A percentile compares a stretch with the other conserved stretches of the same genome.
These are phyloP conservation scores for Thuja plicata DNA, from an alignment of 83 land plant genomes.

Conservation along the genomic window DNA sequence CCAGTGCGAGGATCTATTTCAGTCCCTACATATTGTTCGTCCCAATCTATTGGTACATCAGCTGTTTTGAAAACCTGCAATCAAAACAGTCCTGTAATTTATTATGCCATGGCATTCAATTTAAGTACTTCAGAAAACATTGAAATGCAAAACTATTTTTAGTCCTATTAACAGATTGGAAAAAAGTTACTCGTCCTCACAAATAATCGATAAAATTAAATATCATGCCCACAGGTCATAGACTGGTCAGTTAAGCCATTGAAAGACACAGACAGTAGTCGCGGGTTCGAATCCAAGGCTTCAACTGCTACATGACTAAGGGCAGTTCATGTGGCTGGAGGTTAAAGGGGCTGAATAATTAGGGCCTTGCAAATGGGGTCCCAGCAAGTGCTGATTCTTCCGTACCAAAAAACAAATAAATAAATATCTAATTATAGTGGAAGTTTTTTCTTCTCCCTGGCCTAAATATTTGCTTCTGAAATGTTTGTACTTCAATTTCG, in stretches of 20 bases:
- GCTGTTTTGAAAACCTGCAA: constrained; percentile 61
- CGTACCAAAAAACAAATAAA: no score
- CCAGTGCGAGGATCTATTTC: constrained; percentile 85
- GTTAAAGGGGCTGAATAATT: no score
- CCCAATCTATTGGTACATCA: constrained; percentile 82
- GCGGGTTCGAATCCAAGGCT: no score
- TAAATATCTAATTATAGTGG: neutral
- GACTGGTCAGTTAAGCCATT: no score
- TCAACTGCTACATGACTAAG: no score
- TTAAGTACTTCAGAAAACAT: constrained; percentile 24
- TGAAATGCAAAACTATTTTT: neutral
- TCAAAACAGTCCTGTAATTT: neutral
- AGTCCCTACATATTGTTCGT: constrained; percentile 79
- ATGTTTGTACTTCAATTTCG: neutral
- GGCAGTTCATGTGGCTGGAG: no score
- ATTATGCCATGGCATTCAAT: neutral
- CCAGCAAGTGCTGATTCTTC: no score
- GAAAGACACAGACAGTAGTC: no score
- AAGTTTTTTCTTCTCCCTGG: neutral
- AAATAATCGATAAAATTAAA: neutral
- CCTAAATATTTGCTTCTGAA: neutral
- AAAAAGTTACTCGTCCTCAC: neutral
- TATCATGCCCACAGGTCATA: no score
- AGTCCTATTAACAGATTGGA: neutral
- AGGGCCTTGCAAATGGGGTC: no score